Evolutionary conservation across 306 rosid species (phyloP).

Genomic region (Acacia melanoxylon): DNA sequence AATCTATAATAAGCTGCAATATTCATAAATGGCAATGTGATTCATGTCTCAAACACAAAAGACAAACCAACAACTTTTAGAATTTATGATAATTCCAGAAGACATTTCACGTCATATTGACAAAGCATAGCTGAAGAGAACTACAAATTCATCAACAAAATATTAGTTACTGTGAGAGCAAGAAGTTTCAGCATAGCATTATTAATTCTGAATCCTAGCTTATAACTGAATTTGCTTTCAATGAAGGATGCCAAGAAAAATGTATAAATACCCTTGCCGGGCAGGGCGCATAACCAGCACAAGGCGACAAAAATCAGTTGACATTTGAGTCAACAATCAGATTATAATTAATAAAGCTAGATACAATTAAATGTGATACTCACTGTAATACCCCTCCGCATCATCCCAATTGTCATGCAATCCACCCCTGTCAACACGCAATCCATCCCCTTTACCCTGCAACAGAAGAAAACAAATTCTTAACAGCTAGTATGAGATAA

Average conservation of each 20-base stretch:
- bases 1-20: neutral
- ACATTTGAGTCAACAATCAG: conserved; percentile 9
- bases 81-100: conserved; percentile 15
- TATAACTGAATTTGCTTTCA: neutral
- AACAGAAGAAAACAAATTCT: conserved; percentile 20
- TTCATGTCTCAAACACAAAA: neutral
- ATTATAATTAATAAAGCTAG: conserved; percentile 4
- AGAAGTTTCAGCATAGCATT: neutral
- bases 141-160: neutral
- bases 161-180: neutral
- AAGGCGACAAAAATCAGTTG: conserved; percentile 4
- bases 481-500: neutral
- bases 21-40: neutral
- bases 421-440: conserved; percentile 78
- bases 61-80: conserved; percentile 2
- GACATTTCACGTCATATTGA: neutral
- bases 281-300: neutral
- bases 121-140: neutral
- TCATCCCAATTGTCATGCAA: conserved; percentile 98
- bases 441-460: conserved; percentile 81
- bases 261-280: neutral
- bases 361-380: conserved; percentile 39
- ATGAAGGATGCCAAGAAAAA: neutral
- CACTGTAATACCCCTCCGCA: conserved; percentile 98
- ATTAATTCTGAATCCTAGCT: neutral